phyloP scores from a whole-genome alignment of 805 yeast species.

The Jamesozyma piceae region DNA sequence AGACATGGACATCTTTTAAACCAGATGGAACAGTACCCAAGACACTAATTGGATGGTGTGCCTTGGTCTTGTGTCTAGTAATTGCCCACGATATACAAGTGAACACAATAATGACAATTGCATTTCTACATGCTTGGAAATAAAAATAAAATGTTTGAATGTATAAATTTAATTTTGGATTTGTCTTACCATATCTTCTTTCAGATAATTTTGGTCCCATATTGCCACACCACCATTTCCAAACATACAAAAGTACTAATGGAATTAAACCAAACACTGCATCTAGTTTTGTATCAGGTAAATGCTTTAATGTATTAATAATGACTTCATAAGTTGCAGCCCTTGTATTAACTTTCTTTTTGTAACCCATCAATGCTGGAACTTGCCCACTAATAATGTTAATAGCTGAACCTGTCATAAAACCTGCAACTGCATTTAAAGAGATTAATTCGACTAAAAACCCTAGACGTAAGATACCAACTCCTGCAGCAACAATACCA shows the following conservation, averaged over 20 bases:
- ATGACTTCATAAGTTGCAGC: constrained; percentile 60
- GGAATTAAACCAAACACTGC: constrained; percentile 86
- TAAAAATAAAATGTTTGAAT: constrained; percentile 50
- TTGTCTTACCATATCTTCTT: constrained; percentile 31
- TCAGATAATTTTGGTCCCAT: constrained; percentile 53
- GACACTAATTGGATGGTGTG: constrained; percentile 38
- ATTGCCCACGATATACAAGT: constrained; percentile 77
- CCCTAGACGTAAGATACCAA: constrained; percentile 77
- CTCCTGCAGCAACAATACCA: constrained; percentile 75
- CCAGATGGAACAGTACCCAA: constrained; percentile 81
- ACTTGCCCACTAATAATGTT: constrained; percentile 77
- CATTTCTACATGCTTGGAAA: constrained; percentile 67
- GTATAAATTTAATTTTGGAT: constrained; percentile 11
- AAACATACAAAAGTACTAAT: constrained; percentile 56
- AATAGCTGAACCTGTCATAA: constrained; percentile 91
- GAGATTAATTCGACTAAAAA: constrained; percentile 84
- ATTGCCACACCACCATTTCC: constrained; percentile 55
- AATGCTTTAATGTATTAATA: constrained; percentile 59
- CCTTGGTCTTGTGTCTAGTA: constrained; percentile 41
- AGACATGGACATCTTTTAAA: constrained; percentile 63
- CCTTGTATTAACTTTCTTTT: constrained; percentile 59
- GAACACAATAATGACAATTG: constrained; percentile 69
- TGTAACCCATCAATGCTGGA: constrained; percentile 76
- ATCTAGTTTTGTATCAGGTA: constrained; percentile 59
- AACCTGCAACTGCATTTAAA: constrained; percentile 85